Base-by-base conservation (phyloP, 805 yeast species). In the Nadsonia fulvescens region DNA sequence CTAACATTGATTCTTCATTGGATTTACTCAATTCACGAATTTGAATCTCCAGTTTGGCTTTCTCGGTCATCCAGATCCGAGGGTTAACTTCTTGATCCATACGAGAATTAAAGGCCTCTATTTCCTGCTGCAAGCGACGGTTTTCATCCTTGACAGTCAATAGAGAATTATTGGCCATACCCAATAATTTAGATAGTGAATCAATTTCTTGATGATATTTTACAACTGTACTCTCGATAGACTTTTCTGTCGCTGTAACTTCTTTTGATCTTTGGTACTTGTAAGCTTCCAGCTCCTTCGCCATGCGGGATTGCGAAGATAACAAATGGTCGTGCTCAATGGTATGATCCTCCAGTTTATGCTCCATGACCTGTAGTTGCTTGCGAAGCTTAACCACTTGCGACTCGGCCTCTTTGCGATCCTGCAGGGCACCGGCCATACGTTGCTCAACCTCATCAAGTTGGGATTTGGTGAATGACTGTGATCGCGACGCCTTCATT, bases 221-320 rank as follows among this genome's bases (percentile, higher is more conserved):
- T n/a, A n/a, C n/a, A n/a, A n/a, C n/a, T n/a, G n/a, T n/a, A n/a
- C n/a, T n/a, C n/a, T n/a, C n/a, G n/a, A n/a, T n/a, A n/a, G n/a
- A n/a, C n/a, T n/a, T n/a, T n/a, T n/a, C n/a, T 35, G 71, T 53
- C 23, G 64, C 70, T 36, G 70, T 74, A 1, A 79, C 69, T 44
- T 79, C 92, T 19, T 56, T 58, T 37, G 70, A 69, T 50, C 70
- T 53, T 35, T 66, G 61, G 29, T 55, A 53, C 18, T 60, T 55
- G 19, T 78, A 42, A 24, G 69, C 70, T 18, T 51, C 49, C 14
- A 67, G 46, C 37, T 70, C 76, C 8, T 70, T 77, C 22, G 60
- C 60, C 29, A 74, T 38, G 5, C 67, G 52, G 8, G 52, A 53
- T 29, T 65, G 62, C 8, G 58, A 51, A 25, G 61, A 61, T 24